Evolutionary conservation across 75 land plant species (phyloP).

Genomic region (Pseudotsuga menziesii): DNA sequence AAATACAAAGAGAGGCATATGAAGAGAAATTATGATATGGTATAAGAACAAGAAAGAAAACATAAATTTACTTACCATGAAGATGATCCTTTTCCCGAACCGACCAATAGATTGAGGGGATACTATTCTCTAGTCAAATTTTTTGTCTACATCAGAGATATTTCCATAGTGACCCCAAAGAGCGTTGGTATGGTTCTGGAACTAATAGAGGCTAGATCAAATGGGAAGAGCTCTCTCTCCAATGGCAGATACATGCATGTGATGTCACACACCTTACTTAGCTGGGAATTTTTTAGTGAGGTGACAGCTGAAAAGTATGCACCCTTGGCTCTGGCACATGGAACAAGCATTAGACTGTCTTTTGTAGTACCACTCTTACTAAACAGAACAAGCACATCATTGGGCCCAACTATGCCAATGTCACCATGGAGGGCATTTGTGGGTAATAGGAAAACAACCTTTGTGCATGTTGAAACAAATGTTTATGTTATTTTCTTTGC

Average conservation of each 20-base stretch:
- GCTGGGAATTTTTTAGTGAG: conserved; percentile 36
- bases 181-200: conserved; percentile 95
- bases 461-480: conserved; percentile 79
- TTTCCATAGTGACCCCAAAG: conserved; percentile 91
- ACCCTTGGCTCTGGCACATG: conserved; percentile 84
- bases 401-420: conserved; percentile 60
- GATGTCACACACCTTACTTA: conserved; percentile 61
- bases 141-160: conserved; percentile 84
- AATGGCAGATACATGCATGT: conserved; percentile 89
- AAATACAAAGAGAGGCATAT: too few relatives aligned
- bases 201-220: conserved; percentile 94
- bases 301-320: conserved; percentile 66
- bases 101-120: conserved; percentile 92
- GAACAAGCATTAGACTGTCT: conserved; percentile 72
- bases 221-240: conserved; percentile 93
- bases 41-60: not conserved
- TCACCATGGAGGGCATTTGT: conserved; percentile 97
- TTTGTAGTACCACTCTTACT: conserved; percentile 90
- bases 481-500: conserved; percentile 88
- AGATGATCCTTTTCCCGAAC: conserved; percentile 93
- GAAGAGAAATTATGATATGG: too few relatives aligned
- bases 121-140: conserved; percentile 82
- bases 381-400: conserved; percentile 67
- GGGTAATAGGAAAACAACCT: conserved; percentile 69
- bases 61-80: conserved; percentile 39